Evolutionary conservation across 306 rosid genomes (phyloP).

Genomic region (apple (Malus domestica)): ASM211411v1 NC_041796.1:5439501-5440000

Average conservation of each 20-base stretch:
- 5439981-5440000: background rate
- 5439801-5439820: slow-evolving; percentile 57
- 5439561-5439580: slow-evolving; percentile 74
- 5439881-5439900: slow-evolving; percentile 48
- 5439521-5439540: slow-evolving; percentile 84
- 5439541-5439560: slow-evolving; percentile 85
- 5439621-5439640: slow-evolving; percentile 82
- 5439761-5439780: slow-evolving; percentile 89
- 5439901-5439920: slow-evolving; percentile 42
- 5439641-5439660: slow-evolving; percentile 77
- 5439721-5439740: slow-evolving; percentile 71
- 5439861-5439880: slow-evolving; percentile 53
- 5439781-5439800: slow-evolving; percentile 68
- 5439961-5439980: slow-evolving; percentile 49
- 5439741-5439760: slow-evolving; percentile 83
- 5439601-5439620: slow-evolving; percentile 55
- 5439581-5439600: slow-evolving; percentile 72
- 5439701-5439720: slow-evolving; percentile 86
- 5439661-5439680: slow-evolving; percentile 75
- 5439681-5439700: slow-evolving; percentile 80
- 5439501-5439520: slow-evolving; percentile 65
- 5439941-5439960: slow-evolving; percentile 57
- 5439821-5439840: slow-evolving; percentile 89
- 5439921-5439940: slow-evolving; percentile 54
- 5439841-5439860: slow-evolving; percentile 77